Evolutionary conservation across 495 filamentous ascomycete genomes (phyloP), one percentile per base, ranked within the genome.

Genomic region (Aspergillus sclerotiicarbonarius): DNA sequence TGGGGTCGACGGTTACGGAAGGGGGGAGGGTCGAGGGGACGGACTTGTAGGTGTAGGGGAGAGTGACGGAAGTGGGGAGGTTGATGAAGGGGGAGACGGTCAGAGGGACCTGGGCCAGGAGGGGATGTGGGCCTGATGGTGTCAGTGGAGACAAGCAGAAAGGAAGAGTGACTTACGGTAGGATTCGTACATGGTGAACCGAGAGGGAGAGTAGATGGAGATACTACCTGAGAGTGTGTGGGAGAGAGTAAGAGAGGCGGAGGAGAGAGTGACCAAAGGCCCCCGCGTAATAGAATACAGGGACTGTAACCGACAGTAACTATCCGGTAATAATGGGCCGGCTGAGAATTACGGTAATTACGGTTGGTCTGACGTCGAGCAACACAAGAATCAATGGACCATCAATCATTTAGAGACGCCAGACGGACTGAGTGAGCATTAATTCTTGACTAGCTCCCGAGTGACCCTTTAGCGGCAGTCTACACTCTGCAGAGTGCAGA

Each of bases 81-180:
- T 86, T 88, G 71, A 97, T 85, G 79, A 96, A 96, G 21, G 94
- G 94, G 31, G 92, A 96, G 54, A 97, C 91, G 58, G 90, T 93
- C 51, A 98, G 81, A 52, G 92, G 90, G 52, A 97, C 83, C 74
- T 98, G 94, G 59, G 90, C 89, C 46, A 98, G 89, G 59, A 96
- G 84, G 19, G 89, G 89, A 73, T 97, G 92, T 4, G 90, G 84
- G 56, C 83, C 90, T 94, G 68, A 37, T 18, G 44, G 18, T 6
- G 47, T 6, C 31, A 18, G 16, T 30, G 39, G 35, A 8, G 16
- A 10, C 51, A 9, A 18, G 45, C 10, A 6, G 33, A 32, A 19
- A 2, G 9, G 4, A 31, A 6, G 21, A 49, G 8, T 45, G 20
- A 71, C 72, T 59, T 53, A 79, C 76, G 64, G 57, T 77, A 76